Conservation (phyloP, 306 rosid species). For the Begonia loranthoides region DNA sequence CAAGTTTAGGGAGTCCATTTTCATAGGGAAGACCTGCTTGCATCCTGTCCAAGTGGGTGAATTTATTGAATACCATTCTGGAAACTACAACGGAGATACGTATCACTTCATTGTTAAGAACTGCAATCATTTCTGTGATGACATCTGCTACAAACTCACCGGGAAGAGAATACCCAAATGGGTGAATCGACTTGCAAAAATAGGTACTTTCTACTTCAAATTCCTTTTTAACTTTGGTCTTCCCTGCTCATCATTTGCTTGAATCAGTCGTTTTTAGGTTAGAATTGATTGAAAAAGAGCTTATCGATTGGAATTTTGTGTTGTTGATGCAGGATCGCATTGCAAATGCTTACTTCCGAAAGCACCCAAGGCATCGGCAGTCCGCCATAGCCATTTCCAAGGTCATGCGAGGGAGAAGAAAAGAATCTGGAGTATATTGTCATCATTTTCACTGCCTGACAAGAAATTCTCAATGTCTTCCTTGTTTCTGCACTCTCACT, state of each 20-base stretch:
- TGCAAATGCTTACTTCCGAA: conserved; percentile 88
- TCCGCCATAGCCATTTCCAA: conserved; percentile 42
- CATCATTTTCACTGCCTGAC: conserved; percentile 68
- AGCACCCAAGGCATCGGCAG: conserved; percentile 58
- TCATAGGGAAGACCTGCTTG: conserved; percentile 81
- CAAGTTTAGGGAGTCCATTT: conserved; percentile 87
- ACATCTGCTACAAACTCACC: conserved; percentile 60
- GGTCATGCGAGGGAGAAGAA: conserved; percentile 49
- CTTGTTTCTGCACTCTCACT: conserved; percentile 73
- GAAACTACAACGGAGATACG: conserved; percentile 60
- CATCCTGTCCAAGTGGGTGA: conserved; percentile 76
- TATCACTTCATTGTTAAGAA: conserved; percentile 84
- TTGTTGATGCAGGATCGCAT: conserved; percentile 35
- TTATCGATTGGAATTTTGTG: too few relatives aligned
- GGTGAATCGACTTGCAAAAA: conserved; percentile 91
- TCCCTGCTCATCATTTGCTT: too few relatives aligned
- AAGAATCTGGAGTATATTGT: conserved; percentile 38
- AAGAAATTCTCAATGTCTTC: conserved; percentile 81
- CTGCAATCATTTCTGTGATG: conserved; percentile 91
- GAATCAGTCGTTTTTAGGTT: too few relatives aligned
- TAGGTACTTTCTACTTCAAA: conserved; percentile 51
- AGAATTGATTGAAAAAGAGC: too few relatives aligned
- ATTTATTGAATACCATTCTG: conserved; percentile 76
- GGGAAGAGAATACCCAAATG: conserved; percentile 75
- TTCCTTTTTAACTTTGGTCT: too few relatives aligned